Evolutionary conservation across 179 eudicot species (phyloP), one percentile per base, ranked within the genome.

Genomic region (Sideroxylon spinosum): DNA sequence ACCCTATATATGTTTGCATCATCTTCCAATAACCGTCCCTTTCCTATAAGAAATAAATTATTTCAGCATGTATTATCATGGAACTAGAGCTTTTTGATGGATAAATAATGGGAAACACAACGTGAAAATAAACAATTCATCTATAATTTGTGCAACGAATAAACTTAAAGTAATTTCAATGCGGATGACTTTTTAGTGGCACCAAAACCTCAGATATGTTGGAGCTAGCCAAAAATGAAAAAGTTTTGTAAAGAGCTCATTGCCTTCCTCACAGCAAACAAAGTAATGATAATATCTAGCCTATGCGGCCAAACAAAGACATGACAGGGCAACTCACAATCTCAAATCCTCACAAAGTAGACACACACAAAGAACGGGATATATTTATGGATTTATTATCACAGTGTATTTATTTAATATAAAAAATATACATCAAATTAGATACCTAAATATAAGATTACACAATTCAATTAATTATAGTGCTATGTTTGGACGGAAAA

Each of bases 1-100:
- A 78, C 32, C 97, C 97, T 79, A 93, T 82, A 82, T 93, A 93
- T 68, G 88, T 90, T 69, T 91, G 97, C 97, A 93, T 93, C 92
- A 93, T 91, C 85, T 81, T 91, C 93, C 93, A 93, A 83, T 93
- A 91, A 80, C 91, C 82, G 57, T 93, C 92, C 29, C 97, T 85
- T 63, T 93, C 97, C 97, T 93, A 84, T 25, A 75, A 85, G 20
- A 78, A 77, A 44, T 7, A 46, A 76, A 76, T 28, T 23, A 53
- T 60, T 9, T 67, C n/a, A 66, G 52, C 16, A 20, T 66, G 79
- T 9, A 66, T 52, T 17, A 53, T 37, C 44, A 37, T 37, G 44
- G 44, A 37, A 37, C 3, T 37, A 37, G 5, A 37, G 44, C 44
- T 37, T 22, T 64, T 64, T 67, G 46, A 17, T 46, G 4, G 16